Conservation (phyloP, 225 moss, liverwort and hornwort genomes). For the Pleurozium schreberi region DNA sequence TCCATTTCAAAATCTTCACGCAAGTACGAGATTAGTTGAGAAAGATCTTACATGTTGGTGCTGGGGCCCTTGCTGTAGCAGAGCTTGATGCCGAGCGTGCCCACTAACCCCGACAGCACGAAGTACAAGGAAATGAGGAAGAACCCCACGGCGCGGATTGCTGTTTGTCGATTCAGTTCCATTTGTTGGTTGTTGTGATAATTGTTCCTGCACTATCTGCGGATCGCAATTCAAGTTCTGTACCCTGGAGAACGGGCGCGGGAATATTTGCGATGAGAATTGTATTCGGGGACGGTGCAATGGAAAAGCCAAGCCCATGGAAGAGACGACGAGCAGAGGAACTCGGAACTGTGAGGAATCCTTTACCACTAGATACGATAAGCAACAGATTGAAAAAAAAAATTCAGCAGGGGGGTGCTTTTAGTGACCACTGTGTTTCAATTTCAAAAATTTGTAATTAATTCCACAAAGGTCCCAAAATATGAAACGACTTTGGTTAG, state of each 20-base stretch:
- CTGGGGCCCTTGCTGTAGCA: constrained; percentile 61
- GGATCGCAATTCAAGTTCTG: not conserved
- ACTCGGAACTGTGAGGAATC: too few relatives aligned
- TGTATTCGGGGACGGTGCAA: not conserved
- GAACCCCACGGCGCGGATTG: constrained; percentile 33
- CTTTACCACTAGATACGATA: too few relatives aligned
- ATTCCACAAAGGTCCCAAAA: too few relatives aligned
- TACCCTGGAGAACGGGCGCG: too few relatives aligned
- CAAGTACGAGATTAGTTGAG: not conserved
- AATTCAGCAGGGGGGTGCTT: too few relatives aligned
- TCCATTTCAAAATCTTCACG: not conserved
- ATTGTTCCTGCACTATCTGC: not conserved
- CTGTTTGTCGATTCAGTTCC: not conserved
- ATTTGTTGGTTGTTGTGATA: not conserved
- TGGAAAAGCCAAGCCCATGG: too few relatives aligned
- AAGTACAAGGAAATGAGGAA: constrained; percentile 42
- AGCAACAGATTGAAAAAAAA: too few relatives aligned
- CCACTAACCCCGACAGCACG: constrained; percentile 37
- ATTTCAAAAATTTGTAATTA: too few relatives aligned
- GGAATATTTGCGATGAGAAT: not conserved
- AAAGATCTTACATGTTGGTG: constrained; percentile 50
- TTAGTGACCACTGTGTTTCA: too few relatives aligned
- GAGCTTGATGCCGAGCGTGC: constrained; percentile 29
- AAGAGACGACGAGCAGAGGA: not conserved
- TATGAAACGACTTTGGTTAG: too few relatives aligned